Evolutionary conservation across 1,284 basidiomycete species (phyloP), one percentile per base, ranked within the genome.

Genomic region (Stereum hirsutum): DNA sequence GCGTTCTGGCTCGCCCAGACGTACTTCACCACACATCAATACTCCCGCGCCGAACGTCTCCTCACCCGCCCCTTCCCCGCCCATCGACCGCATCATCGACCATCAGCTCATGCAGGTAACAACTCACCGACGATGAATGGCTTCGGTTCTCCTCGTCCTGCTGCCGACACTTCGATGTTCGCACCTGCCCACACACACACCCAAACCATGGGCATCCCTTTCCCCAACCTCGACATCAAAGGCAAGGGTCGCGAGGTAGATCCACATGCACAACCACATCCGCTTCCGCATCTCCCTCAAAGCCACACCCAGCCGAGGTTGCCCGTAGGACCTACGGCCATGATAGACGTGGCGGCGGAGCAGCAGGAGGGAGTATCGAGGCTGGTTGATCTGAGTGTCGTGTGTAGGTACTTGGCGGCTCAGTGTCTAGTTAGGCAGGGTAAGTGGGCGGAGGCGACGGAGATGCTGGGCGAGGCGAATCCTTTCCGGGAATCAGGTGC

Each of bases 1-100:
- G 96, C 93, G 7, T 99, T 98, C 63, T 98, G 95, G 92, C 79
- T 99, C 14, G 95, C 96, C 1, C 95, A 99, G 60, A 90, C 89
- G 0, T 93, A 93, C 65, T 99, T 97, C 60, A 81, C 93, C 64
- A 93, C 88, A 4, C 86, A 94, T 52, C 90, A 97, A 52, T 99
- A 95, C 61, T 84, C 89, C 6, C 87, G 93, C 31, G 94, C 96
- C 1, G 93, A 97, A 61, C 78, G 88, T 39, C 72, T 99, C 15
- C 75, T 99, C 34, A 91, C 85, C 0, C 76, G 88, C 23, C 89
- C 91, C 0, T 89, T 92, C 57, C 70, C 70, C 23, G 72, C 63
- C 40, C 59, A 63, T 34, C 68, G 70, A 3, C 69, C 75, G 50
- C 55, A 6, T 59, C 65, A 2, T 55, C 63, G 7, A 47, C 63